Base-by-base conservation (phyloP, 805 yeast species). In the Priceomyces melissophilus region DNA sequence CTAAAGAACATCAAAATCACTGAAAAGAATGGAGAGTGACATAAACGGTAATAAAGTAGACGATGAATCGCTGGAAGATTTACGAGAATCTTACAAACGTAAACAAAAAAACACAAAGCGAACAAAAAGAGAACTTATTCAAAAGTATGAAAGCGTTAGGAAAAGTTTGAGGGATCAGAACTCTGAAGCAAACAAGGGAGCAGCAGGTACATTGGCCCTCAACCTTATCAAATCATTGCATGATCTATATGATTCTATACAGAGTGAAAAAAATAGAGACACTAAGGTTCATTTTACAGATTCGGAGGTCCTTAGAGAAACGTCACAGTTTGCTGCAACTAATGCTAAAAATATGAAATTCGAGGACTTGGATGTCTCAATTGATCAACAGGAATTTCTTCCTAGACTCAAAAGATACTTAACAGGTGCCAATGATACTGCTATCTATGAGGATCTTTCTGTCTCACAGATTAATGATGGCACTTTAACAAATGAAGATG, bases 271-370 rank as follows among this genome's bases (percentile, higher is more conserved):
- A n/a, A 55, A 55, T 29, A 50, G 54, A 41, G 70, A 67, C 36
- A 62, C 69, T 9, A 56, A 59, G 17, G 55, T 67, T 41, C 70
- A 65, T 32, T 52, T 65, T 42, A 57, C 76, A 42, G 95, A 85
- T 58, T 73, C 91, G 1, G 78, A 78, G 41, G 79, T 84, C 4
- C 68, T 85, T 49, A 66, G 69, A 25, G 79, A 74, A 44, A 74
- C 83, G 9, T 75, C 86, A 29, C 75, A 75, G 42, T 71, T 82
- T 51, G 82, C 87, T 10, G 79, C 82, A 30, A 61, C 80, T 15
- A 84, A 84, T 34, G 79, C 85, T 2, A 69, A 78, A 37, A 81
- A 79, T 58, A 51, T 83, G 48, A 76, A 76, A 39, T 61, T 83
- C 38, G 87, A 83, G 3, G 73, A 75, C 37, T 65, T 75, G 3